phyloP scores from a whole-genome alignment of 176 grass and related monocot species.

The Musa acuminata region DNA sequence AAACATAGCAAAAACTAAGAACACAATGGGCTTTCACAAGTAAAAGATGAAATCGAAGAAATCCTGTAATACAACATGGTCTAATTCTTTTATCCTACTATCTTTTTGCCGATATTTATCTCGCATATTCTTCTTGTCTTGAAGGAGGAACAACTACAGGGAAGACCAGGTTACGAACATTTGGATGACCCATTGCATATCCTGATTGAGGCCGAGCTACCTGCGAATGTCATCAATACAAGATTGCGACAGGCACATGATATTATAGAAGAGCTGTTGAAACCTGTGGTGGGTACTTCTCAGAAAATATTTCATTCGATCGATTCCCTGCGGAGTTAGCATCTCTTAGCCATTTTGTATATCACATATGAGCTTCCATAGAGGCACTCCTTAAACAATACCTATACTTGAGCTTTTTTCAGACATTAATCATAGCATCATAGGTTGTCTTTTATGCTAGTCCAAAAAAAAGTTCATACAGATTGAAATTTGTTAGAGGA shows the following conservation, averaged over 20 bases:
- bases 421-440: too few species aligned
- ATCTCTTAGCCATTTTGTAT: background rate
- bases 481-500: too few species aligned
- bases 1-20: too few species aligned
- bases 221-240: constrained; percentile 68
- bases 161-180: constrained; percentile 84
- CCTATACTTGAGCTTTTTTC: too few species aligned
- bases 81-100: constrained; percentile 24
- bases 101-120: constrained; percentile 14
- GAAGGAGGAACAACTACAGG: constrained; percentile 91
- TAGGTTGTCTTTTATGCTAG: too few species aligned
- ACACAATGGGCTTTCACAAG: too few species aligned
- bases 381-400: too few species aligned
- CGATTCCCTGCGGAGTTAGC: background rate
- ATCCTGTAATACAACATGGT: background rate
- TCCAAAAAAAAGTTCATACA: too few species aligned
- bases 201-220: constrained; percentile 92
- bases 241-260: constrained; percentile 86
- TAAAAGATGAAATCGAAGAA: background rate
- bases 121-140: background rate
- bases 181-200: constrained; percentile 91
- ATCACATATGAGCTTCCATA: background rate
- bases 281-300: constrained; percentile 56
- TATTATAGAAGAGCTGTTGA: constrained; percentile 88
- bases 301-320: background rate